A percentile compares a stretch with the other conserved stretches of the same genome.
These are phyloP conservation scores for Heterobasidion parviporum DNA, from an alignment of 1,284 basidiomycete genomes.

Conservation along the genomic window DNA sequence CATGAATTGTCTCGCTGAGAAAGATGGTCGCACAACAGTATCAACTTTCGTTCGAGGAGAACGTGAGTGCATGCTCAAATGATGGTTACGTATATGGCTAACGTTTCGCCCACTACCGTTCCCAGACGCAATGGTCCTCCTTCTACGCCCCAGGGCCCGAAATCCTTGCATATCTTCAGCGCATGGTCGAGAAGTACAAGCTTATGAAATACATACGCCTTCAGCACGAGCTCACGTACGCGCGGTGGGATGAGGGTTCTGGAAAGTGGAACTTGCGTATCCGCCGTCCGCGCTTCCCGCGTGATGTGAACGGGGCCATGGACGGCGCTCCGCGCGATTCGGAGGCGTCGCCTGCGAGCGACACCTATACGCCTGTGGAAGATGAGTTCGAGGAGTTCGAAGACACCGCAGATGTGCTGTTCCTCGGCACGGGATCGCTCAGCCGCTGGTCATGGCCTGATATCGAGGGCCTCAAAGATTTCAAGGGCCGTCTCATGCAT, in stretches of 20 bases:
- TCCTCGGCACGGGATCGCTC: slow-evolving; percentile 41
- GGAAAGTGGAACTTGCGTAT: slow-evolving; percentile 50
- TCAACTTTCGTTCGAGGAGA: slow-evolving; percentile 48
- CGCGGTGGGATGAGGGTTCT: slow-evolving; percentile 38
- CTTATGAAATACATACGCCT: slow-evolving; percentile 45
- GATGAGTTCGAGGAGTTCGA: slow-evolving; percentile 36
- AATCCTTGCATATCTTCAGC: slow-evolving; percentile 44
- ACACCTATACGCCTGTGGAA: slow-evolving; percentile 2
- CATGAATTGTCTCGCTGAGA: not conserved
- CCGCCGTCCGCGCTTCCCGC: slow-evolving; percentile 12
- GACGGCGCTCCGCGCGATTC: not conserved
- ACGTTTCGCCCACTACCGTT: not conserved
- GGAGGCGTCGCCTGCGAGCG: not conserved
- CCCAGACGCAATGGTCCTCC: slow-evolving; percentile 46
- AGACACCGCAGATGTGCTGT: slow-evolving; percentile 43
- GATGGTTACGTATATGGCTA: not conserved
- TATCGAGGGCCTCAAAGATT: slow-evolving; percentile 42
- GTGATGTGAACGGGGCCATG: not conserved
- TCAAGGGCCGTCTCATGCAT: slow-evolving; percentile 44
- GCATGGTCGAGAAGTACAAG: slow-evolving; percentile 51
- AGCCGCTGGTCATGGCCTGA: slow-evolving; percentile 54
- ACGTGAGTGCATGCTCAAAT: slow-evolving; percentile 21
- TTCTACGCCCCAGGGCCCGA: slow-evolving; percentile 54
- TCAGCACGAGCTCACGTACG: slow-evolving; percentile 41
- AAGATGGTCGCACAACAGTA: slow-evolving; percentile 30